A percentile compares a stretch with the other conserved stretches of the same genome.
These are phyloP conservation scores for Geotrichum ghanense DNA, from an alignment of 805 yeast genomes.

Conservation along the genomic window DNA sequence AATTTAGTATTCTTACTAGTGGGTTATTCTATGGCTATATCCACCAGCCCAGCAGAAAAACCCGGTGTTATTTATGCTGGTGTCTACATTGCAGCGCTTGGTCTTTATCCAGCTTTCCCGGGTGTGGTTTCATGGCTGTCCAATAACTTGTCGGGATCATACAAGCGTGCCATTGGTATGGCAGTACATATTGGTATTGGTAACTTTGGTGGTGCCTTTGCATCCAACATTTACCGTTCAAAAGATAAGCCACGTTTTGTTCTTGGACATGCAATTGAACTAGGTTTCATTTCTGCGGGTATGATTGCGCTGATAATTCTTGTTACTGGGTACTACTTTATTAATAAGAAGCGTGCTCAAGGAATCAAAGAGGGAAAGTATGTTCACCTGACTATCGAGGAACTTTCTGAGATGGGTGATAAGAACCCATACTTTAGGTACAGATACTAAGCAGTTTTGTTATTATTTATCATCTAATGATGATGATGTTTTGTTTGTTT, in stretches of 20 bases:
- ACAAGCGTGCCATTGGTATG: slow-evolving; percentile 41
- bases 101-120: slow-evolving; percentile 50
- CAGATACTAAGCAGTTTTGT: not conserved
- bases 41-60: slow-evolving; percentile 31
- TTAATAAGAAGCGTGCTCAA: slow-evolving; percentile 19
- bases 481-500: too few relatives aligned
- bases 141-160: slow-evolving; percentile 45
- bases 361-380: slow-evolving; percentile 24
- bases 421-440: slow-evolving; percentile 31
- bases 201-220: slow-evolving; percentile 51
- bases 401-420: slow-evolving; percentile 32
- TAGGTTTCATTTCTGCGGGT: slow-evolving; percentile 33
- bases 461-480: too few relatives aligned
- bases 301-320: slow-evolving; percentile 8
- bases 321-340: slow-evolving; percentile 12
- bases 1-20: slow-evolving; percentile 20
- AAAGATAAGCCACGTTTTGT: slow-evolving; percentile 41
- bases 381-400: slow-evolving; percentile 19
- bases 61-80: slow-evolving; percentile 42
- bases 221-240: slow-evolving; percentile 41
- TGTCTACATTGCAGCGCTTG: slow-evolving; percentile 41
- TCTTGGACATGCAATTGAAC: slow-evolving; percentile 38
- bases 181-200: slow-evolving; percentile 53
- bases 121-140: slow-evolving; percentile 48
- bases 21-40: slow-evolving; percentile 33